Evolutionary conservation across 2,329 filamentous ascomycete genomes (phyloP), one percentile per base, ranked within the genome.

Genomic region (Cladorrhinum sp.): DNA sequence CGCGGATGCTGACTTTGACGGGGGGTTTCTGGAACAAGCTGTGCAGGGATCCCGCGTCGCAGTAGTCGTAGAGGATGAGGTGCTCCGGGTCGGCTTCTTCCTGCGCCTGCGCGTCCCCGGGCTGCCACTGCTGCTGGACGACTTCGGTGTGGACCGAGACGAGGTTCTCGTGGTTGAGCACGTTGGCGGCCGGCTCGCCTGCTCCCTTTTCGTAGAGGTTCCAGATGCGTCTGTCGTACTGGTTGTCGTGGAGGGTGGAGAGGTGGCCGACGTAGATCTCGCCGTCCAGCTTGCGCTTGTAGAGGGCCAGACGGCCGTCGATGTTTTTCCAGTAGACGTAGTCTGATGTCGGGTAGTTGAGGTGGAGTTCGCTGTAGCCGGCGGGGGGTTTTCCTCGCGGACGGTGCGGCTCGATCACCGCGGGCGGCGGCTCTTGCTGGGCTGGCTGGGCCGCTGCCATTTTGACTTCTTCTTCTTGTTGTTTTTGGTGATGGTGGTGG

Each of bases 91-190:
- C 29, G 5, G 22, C 3, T 38, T 45, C 9, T 18, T 22, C 8
- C 27, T 45, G n/a, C 2, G 8, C 41, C 2, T 18, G 2, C n/a
- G 3, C 18, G 41, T 45, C n/a, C n/a, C n/a, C 41, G 41, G 18
- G 16, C 6, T 18, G 3, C 41, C 41, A 45, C 6, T 45, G n/a
- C 41, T 45, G 41, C 2, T 20, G 45, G 25, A 62, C 53, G 6
- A 78, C 70, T n/a, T 70, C 70, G 51, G 77, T 77, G 27, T 73
- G 70, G 45, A 81, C 63, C 2, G 74, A 79, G 59, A 83, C 68
- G 20, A 83, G 68, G 65, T 83, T 81, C 62, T 80, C 77, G 64
- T 83, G 80, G 63, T 80, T 79, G 59, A 82, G 71, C 25, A 83
- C 65, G 50, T 71, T 68, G 16, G 69, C 63, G 20, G 77, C 62